Base-by-base conservation (phyloP, 1,284 basidiomycete species). In the Ceratobasidium sp. region DNA sequence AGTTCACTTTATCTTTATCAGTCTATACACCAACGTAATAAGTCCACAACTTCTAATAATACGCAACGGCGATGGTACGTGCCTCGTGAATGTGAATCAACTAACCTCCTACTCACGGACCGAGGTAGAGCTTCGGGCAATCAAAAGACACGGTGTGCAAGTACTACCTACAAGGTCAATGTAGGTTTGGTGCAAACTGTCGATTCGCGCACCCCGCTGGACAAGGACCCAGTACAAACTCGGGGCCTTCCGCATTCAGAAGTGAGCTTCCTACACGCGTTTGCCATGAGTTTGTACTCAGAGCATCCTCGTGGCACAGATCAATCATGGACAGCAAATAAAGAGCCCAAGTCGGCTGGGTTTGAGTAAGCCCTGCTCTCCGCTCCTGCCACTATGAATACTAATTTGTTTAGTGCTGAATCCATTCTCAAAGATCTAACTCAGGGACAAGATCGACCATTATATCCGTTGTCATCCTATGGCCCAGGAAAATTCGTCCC, bases 381-480 rank as follows among this genome's bases (percentile, higher is more conserved):
- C 26, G 16, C 14, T 50, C 28, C 23, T 30, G 50, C 67, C 43
- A 60, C 30, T 45, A 71, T 71, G 67, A 55, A 48, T 16, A 34
- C 67, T 60, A 71, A 71, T 34, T n/a, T 59, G n/a, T 48, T 39
- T 77, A 93, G 90, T 18, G 76, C 81, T n/a, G 90, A 92, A 16
- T 80, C 84, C 0, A 85, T 93, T 36, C 78, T 79, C 16, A 82
- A 81, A 50, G 92, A 94, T 77, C 77, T 94, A n/a, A 87, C 86
- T 2, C 78, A 80, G 5, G 80, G 80, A 18, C 80, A 80, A 3
- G 92, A 94, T 23, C 89, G 88, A 76, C 96, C 95, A 0, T 71
- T 86, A 6, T 98, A 92, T 91, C 89, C 90, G n/a, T 81, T 96
- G 0, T 90, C 93, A 0, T 90, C 87, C 0, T 97, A 92, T 79